phyloP scores from a whole-genome alignment of 176 grass and related monocot species.

The Coix lacrymajobi region DNA sequence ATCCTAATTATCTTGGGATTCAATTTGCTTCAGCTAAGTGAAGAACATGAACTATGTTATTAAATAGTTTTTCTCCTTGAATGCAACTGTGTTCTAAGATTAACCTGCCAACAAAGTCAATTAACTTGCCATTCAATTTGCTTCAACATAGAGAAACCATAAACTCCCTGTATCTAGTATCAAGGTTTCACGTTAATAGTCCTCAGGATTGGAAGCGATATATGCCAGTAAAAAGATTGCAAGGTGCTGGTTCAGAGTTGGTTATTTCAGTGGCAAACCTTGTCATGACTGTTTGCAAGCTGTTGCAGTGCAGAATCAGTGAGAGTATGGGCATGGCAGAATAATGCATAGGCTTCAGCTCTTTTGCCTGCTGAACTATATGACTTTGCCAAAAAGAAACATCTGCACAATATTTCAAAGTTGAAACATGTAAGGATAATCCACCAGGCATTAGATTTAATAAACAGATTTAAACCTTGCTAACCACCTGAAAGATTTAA shows the following conservation, averaged over 20 bases:
- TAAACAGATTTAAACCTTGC: background rate
- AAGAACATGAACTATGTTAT: slow-evolving; percentile 5
- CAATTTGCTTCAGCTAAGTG: background rate
- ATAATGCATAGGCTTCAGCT: slow-evolving; percentile 84
- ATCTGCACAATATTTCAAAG: slow-evolving; percentile 50
- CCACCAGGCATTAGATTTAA: background rate
- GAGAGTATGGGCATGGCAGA: slow-evolving; percentile 72
- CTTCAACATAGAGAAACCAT: background rate
- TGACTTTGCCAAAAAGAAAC: slow-evolving; percentile 95
- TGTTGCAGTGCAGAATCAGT: slow-evolving; percentile 54
- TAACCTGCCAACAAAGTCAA: background rate
- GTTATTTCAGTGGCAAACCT: slow-evolving; percentile 38
- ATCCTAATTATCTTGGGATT: slow-evolving; percentile 5
- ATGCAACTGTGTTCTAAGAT: background rate
- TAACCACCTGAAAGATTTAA: background rate
- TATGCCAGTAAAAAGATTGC: background rate
- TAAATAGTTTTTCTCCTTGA: background rate
- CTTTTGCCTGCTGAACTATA: slow-evolving; percentile 95
- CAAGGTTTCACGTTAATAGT: background rate
- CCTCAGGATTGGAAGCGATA: background rate
- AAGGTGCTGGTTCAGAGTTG: background rate
- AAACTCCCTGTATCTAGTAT: background rate
- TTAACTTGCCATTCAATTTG: background rate
- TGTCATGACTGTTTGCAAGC: slow-evolving; percentile 50
- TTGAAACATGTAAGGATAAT: slow-evolving; percentile 16